These are phyloP conservation scores for Mortierella sp. DNA, from an alignment of 371 early-diverging fungal genomes.

Conservation along the genomic window DNA sequence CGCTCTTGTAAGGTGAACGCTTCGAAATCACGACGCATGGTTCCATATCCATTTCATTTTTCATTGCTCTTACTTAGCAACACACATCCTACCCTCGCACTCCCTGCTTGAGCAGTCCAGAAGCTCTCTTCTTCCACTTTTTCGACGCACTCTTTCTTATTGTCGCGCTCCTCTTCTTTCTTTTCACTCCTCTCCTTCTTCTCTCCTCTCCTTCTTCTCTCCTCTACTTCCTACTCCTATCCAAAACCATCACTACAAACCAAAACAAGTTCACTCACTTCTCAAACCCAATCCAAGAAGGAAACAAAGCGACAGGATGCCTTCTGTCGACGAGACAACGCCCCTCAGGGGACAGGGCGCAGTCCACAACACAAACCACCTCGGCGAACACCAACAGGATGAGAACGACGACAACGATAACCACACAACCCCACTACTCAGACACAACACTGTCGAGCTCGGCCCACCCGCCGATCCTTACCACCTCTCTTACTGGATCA, in stretches of 20 bases:
- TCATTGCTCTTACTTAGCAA: neutral
- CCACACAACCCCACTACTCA: neutral
- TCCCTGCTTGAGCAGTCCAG: neutral
- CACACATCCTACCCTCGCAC: neutral
- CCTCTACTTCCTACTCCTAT: too few relatives aligned
- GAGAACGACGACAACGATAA: constrained; percentile 18
- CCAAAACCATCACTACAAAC: neutral
- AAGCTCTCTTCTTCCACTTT: neutral
- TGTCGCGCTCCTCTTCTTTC: neutral
- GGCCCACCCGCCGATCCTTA: constrained; percentile 51
- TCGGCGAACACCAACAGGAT: constrained; percentile 17
- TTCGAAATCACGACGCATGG: neutral
- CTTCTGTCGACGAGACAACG: constrained; percentile 41
- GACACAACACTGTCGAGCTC: constrained; percentile 29
- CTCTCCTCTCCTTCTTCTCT: neutral
- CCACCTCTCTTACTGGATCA: constrained; percentile 64
- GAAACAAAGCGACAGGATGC: constrained; percentile 5
- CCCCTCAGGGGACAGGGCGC: constrained; percentile 34
- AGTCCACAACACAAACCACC: constrained; percentile 26
- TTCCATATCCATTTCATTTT: neutral
- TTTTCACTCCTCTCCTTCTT: neutral
- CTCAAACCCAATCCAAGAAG: neutral
- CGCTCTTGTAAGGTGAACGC: neutral
- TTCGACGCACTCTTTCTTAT: neutral
- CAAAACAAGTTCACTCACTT: neutral